A percentile compares a stretch with the other conserved stretches of the same genome.
Conservation (phyloP, 225 moss, liverwort and hornwort genomes). For the Bryoerythrophyllum caledonicum region DNA sequence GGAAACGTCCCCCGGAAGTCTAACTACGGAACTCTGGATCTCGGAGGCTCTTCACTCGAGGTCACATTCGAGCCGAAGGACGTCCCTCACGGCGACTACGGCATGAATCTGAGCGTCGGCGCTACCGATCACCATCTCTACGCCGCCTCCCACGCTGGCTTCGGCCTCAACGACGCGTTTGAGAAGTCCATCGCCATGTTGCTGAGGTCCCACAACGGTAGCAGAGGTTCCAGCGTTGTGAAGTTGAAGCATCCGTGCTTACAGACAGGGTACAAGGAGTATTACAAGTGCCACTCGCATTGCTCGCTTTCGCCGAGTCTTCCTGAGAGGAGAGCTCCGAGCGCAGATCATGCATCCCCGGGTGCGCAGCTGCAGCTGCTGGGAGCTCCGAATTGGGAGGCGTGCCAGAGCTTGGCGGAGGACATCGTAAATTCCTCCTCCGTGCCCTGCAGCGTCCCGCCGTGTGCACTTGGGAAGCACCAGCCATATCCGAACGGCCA, state of each 20-base stretch:
- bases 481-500: constrained; percentile 80
- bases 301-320: constrained; percentile 65
- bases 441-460: constrained; percentile 41
- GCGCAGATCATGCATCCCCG: constrained; percentile 17
- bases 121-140: constrained; percentile 79
- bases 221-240: constrained; percentile 23
- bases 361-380: constrained; percentile 63
- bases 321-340: constrained; percentile 43
- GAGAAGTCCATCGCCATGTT: constrained; percentile 90
- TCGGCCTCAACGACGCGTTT: constrained; percentile 96
- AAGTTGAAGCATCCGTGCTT: constrained; percentile 80
- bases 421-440: constrained; percentile 63
- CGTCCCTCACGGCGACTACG: constrained; percentile 52
- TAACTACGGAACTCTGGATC: constrained; percentile 82
- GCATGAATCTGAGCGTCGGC: constrained; percentile 89
- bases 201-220: constrained; percentile 41
- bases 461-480: constrained; percentile 93
- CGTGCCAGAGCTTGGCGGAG: constrained; percentile 65
- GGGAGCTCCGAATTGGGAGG: constrained; percentile 79
- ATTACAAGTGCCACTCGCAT: constrained; percentile 71
- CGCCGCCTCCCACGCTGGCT: constrained; percentile 88
- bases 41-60: constrained; percentile 95
- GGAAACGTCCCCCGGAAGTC: constrained; percentile 53
- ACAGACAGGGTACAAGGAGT: constrained; percentile 73
- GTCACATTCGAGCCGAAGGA: constrained; percentile 85